These are phyloP conservation scores for Gillenia trifoliata DNA, from an alignment of 306 rosid species.

Conservation along the genomic window DNA sequence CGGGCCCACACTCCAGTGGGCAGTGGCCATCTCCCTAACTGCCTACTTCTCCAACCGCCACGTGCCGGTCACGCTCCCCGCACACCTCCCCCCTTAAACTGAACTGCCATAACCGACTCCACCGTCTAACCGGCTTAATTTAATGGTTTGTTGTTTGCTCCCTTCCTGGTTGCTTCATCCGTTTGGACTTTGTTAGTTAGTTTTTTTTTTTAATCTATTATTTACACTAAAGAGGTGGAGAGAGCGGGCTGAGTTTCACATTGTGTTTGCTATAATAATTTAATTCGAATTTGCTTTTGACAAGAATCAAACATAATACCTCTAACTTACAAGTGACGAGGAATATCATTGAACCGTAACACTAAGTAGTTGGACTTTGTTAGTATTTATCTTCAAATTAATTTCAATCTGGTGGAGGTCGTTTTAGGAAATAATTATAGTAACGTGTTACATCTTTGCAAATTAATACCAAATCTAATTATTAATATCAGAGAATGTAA, in stretches of 20 bases:
- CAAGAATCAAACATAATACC: too few relatives aligned
- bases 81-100: too few relatives aligned
- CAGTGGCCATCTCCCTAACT: constrained; percentile 20
- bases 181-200: background rate
- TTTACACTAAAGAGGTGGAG: too few relatives aligned
- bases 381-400: background rate
- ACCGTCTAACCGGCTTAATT: constrained; percentile 23
- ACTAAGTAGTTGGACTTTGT: too few relatives aligned
- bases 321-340: too few relatives aligned
- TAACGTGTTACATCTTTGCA: background rate
- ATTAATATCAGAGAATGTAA: background rate
- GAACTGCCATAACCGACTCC: constrained; percentile 30
- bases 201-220: too few relatives aligned
- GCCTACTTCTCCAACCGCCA: constrained; percentile 24
- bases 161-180: background rate
- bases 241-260: too few relatives aligned
- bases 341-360: too few relatives aligned
- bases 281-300: too few relatives aligned
- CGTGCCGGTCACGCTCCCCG: constrained; percentile 29
- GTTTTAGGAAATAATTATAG: background rate
- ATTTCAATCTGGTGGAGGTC: background rate
- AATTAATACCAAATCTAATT: background rate
- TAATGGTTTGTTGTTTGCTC: background rate
- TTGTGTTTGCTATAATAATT: too few relatives aligned
- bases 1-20: constrained; percentile 18